Percentiles rank a stretch among this genome's conserved stretches.
Evolutionary conservation across 2,329 filamentous ascomycete genomes (phyloP).

Genomic region (Penicillium decumbens): DNA sequence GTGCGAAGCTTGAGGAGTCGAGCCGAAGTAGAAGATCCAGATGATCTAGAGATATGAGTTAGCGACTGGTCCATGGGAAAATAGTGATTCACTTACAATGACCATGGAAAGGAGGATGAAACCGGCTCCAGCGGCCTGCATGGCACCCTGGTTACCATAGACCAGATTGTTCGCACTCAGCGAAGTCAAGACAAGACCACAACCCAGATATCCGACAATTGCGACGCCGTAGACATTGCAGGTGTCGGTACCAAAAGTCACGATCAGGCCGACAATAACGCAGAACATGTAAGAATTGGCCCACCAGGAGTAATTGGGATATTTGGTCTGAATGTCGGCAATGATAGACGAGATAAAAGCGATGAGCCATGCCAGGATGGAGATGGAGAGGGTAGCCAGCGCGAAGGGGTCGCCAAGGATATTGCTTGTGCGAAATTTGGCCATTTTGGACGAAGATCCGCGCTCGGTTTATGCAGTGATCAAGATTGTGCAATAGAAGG

Average conservation of each 20-base stretch:
- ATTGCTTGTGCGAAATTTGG: constrained; percentile 71
- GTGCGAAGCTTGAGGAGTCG: constrained; percentile 76
- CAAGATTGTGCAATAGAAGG: constrained; percentile 15
- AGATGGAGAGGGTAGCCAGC: constrained; percentile 87
- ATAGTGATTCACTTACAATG: constrained; percentile 57
- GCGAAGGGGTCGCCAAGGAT: constrained; percentile 96
- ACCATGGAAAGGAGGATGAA: constrained; percentile 94
- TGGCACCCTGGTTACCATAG: constrained; percentile 64
- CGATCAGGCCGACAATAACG: constrained; percentile 70
- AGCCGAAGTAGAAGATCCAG: constrained; percentile 99
- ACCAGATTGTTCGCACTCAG: constrained; percentile 82
- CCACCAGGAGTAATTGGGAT: constrained; percentile 93
- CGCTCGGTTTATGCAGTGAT: constrained; percentile 18
- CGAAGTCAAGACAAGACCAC: constrained; percentile 77
- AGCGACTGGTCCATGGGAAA: constrained; percentile 2
- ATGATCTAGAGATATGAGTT: constrained; percentile 62
- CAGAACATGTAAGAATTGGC: constrained; percentile 79
- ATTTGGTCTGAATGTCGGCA: constrained; percentile 53
- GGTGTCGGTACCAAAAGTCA: constrained; percentile 79
- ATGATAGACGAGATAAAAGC: constrained; percentile 83
- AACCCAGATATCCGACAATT: constrained; percentile 78
- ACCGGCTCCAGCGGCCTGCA: constrained; percentile 83
- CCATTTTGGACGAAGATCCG: constrained; percentile 33
- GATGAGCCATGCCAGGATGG: constrained; percentile 87
- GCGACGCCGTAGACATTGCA: constrained; percentile 88